A percentile compares a stretch with the other conserved stretches of the same genome.
phyloP scores from a whole-genome alignment of 768 basidiomycete genomes.

The Pluteus cervinus region DNA sequence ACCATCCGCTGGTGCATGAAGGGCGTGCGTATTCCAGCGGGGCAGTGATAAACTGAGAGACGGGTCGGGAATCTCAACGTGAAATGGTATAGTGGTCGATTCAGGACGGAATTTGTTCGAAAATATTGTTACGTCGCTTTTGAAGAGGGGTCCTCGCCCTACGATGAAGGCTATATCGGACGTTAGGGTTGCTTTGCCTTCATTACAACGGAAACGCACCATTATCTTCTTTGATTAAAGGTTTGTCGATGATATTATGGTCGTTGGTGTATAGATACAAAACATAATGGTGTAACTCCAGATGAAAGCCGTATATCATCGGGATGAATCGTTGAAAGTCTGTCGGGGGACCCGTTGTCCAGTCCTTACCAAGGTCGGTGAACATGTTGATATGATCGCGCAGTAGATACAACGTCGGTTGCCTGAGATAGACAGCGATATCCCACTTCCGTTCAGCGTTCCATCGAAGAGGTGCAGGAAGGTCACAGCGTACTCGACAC shows the following conservation, averaged over 20 bases:
- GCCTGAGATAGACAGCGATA: conserved; percentile 63
- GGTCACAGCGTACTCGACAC: conserved; percentile 69
- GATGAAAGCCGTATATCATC: conserved; percentile 63
- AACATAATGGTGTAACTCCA: conserved; percentile 71
- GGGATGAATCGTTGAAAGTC: conserved; percentile 84
- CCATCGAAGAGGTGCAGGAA: conserved; percentile 84
- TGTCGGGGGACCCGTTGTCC: conserved; percentile 76
- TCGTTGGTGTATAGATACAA: conserved; percentile 87
- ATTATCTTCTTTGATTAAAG: conserved; percentile 76
- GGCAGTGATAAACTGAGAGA: conserved; percentile 64
- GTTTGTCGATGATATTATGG: conserved; percentile 94
- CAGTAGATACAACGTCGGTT: conserved; percentile 71
- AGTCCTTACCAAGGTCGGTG: conserved; percentile 88
- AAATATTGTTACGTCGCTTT: conserved; percentile 49
- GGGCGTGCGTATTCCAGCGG: conserved; percentile 81
- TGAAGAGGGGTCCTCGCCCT: conserved; percentile 52
- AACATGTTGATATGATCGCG: conserved; percentile 95
- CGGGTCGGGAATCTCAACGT: conserved; percentile 52
- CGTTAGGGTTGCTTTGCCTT: not conserved
- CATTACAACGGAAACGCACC: conserved; percentile 34
- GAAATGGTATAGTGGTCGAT: conserved; percentile 60
- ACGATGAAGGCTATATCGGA: conserved; percentile 62
- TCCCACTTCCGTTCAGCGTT: conserved; percentile 75
- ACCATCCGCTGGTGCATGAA: conserved; percentile 57
- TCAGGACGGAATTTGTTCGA: conserved; percentile 71